Evolutionary conservation across 345 rosid species (phyloP), one percentile per base, ranked within the genome.

Genomic region (Sonneratia alba): DNA sequence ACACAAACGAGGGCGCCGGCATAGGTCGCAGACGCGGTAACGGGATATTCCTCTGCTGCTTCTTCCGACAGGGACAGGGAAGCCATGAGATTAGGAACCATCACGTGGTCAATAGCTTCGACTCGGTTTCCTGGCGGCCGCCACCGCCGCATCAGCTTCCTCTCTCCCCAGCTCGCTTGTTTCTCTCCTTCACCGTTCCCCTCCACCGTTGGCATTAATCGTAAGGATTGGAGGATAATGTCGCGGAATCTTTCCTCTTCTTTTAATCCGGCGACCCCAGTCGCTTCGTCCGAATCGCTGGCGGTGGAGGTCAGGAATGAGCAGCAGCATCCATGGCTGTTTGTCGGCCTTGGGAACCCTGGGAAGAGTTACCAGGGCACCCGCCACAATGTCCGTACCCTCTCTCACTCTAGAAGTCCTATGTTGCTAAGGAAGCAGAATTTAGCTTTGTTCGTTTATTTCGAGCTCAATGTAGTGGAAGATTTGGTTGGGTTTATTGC

Each of bases 291-390:
- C 22, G 70, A 21, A 19, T 10, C 75, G 36, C 47, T 81, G 2
- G 16, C 63, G 22, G 53, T 3, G 61, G 83, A 45, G 36, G 57
- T 74, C 24, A 45, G 64, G 74, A 77, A 27, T 27, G 32, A 81
- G 51, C 83, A 71, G 22, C 85, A 80, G 68, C 71, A 74, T 1
- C 96, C 92, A 16, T 93, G 98, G 98, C 87, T 92, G 55, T 85
- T 92, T 67, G 93, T 89, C 47, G 98, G 98, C 16, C 92, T 92
- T 38, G 98, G 98, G n/a, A 90, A 92, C 70, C 98, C 98, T 47
- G 97, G 97, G 59, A 81, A 86, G 51, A 87, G 79, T 76, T 92
- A 87, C 76, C 75, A 83, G 48, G 85, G 88, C 80, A 92, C 97
- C 51, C 93, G 98, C 45, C 98, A 92, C 73, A 92, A 90, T 72